Conservation (phyloP, 2,329 filamentous ascomycete genomes). For the Leptographium lundbergii region DNA sequence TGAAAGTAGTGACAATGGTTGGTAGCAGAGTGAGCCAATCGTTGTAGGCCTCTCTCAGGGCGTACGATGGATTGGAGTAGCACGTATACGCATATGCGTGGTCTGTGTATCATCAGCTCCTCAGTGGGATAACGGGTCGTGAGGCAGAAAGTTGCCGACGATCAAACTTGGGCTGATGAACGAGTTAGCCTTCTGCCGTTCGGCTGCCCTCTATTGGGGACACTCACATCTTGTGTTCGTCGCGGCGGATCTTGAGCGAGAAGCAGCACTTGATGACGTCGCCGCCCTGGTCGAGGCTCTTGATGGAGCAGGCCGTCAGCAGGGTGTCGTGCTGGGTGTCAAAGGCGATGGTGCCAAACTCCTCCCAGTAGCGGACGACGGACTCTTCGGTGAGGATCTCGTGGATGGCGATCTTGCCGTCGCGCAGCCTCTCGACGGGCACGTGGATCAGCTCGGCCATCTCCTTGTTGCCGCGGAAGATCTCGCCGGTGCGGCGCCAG, state of each 20-base stretch:
- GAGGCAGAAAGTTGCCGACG: constrained; percentile 90
- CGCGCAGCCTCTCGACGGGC: constrained; percentile 77
- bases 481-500: constrained; percentile 93
- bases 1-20: too few relatives aligned
- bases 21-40: too few relatives aligned
- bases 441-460: constrained; percentile 96
- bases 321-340: constrained; percentile 90
- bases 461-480: constrained; percentile 94
- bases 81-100: not conserved
- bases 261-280: constrained; percentile 86
- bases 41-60: too few relatives aligned
- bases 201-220: not conserved
- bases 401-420: constrained; percentile 87
- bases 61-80: not conserved
- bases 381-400: constrained; percentile 94
- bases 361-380: constrained; percentile 95
- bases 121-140: constrained; percentile 39
- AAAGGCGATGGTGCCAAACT: constrained; percentile 96
- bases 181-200: constrained; percentile 7
- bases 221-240: constrained; percentile 89
- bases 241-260: constrained; percentile 89
- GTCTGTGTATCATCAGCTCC: not conserved
- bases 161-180: constrained; percentile 70
- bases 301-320: constrained; percentile 82
- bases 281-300: constrained; percentile 60